A percentile compares a stretch with the other conserved stretches of the same genome.
These are phyloP conservation scores for Tetrapisispora nanseiensis DNA, from an alignment of 805 yeast genomes.

Conservation along the genomic window DNA sequence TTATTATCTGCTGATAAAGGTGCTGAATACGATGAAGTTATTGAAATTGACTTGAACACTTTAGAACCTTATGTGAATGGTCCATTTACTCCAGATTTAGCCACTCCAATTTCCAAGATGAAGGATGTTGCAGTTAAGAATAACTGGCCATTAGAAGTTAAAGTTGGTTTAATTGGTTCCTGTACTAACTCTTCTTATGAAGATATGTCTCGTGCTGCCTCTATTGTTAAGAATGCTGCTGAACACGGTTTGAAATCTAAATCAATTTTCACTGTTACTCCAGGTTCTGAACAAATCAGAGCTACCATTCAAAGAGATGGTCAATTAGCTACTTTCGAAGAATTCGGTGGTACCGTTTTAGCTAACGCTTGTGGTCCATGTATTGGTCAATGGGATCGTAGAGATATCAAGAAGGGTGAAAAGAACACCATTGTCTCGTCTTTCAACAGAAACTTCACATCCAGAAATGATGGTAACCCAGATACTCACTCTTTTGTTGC, in stretches of 20 bases:
- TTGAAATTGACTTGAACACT: constrained; percentile 80
- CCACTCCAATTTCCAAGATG: constrained; percentile 86
- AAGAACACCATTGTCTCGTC: constrained; percentile 95
- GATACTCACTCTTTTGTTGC: constrained; percentile 95
- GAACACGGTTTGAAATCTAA: constrained; percentile 84
- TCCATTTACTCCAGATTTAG: constrained; percentile 96
- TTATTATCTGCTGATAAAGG: constrained; percentile 82
- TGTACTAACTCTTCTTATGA: constrained; percentile 98
- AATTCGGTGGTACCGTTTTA: constrained; percentile 86
- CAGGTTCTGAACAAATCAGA: constrained; percentile 97
- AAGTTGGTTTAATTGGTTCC: constrained; percentile 94
- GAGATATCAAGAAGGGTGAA: constrained; percentile 83
- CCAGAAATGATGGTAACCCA: constrained; percentile 98
- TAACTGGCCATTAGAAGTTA: constrained; percentile 87
- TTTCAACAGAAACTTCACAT: constrained; percentile 95
- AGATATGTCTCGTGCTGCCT: constrained; percentile 95
- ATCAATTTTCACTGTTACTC: constrained; percentile 86
- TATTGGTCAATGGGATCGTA: constrained; percentile 99
- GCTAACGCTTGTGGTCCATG: constrained; percentile 99
- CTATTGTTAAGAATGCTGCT: constrained; percentile 85
- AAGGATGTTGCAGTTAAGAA: constrained; percentile 74
- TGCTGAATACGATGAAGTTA: constrained; percentile 85
- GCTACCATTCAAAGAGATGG: constrained; percentile 98
- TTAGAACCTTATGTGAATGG: constrained; percentile 96
- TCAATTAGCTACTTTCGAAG: constrained; percentile 74